Base-by-base conservation (phyloP, 2,329 filamentous ascomycete species). In the Cladophialophora yegresii region DNA sequence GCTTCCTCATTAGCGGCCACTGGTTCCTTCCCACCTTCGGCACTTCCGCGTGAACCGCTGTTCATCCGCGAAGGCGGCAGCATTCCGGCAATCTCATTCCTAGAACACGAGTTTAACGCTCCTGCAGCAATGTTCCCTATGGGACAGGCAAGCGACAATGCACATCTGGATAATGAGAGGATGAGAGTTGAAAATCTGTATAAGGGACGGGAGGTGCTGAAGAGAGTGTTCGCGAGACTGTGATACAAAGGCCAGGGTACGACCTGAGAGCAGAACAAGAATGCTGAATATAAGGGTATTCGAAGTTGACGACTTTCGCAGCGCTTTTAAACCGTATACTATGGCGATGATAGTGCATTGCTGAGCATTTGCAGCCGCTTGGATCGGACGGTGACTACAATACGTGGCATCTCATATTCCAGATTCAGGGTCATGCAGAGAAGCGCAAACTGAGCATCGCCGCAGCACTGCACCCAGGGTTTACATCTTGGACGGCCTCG, bases 51-150 rank as follows among this genome's bases (percentile, higher is more conserved):
- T 22, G 67, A 70, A 49, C 71, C 70, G 10, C 64, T 99, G 3
- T 98, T 96, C 75, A 99, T 99, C 70, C 86, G 95, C 9, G 95
- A 99, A 77, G 95, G 95, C 12, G 95, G 95, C 4, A 96, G 90
- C 0, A 99, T 99, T 70, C 95, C 95, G 0, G 91, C 91, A 0
- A 98, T 98, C 62, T 83, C 95, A 5, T 98, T 98, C 74, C 59
- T 74, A n/a, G 72, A 71, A 62, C 51, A 67, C 45, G 70, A 72
- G 43, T 70, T 70, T 49, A 54, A 65, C 22, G 68, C 69, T 10
- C 62, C 66, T n/a, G 67, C 66, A 10, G 65, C 71, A 20, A 72
- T 72, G 71, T 78, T 99, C 36, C 96, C 95, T 0, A 97, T 93
- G 73, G 96, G 96, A 0, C 93, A 97, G 77, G 92, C 93, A 12